Evolutionary conservation across 2,329 filamentous ascomycete genomes (phyloP), one percentile per base, ranked within the genome.

Genomic region (Aureobasidium sp.): DNA sequence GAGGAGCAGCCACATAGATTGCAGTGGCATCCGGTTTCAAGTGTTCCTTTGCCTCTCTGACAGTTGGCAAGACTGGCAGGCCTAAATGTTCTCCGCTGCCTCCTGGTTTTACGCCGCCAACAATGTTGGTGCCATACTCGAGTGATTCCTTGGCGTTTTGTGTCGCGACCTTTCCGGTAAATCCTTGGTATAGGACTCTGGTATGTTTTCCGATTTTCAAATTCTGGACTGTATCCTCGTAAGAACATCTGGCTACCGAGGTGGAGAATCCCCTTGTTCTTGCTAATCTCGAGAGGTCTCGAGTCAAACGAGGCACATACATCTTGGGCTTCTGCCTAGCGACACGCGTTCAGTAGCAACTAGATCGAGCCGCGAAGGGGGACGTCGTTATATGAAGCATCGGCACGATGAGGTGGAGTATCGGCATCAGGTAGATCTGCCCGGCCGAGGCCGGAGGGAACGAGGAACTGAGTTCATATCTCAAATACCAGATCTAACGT

Each of bases 121-220:
- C 87, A 63, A 93, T 86, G 42, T 90, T 88, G 41, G 89, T 92
- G 13, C 89, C 89, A 82, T 88, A 93, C 72, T 80, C 84, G 63
- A 92, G 76, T 11, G 88, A 90, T 71, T 91, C 87, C 72, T 84
- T 83, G 34, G 88, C 89, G 74, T 93, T 91, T 66, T 83, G 83
- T 2, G 89, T 92, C 11, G 89, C 88, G 74, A 84, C 77, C 66
- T 77, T 77, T 74, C 86, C 86, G 25, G 86, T 89, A 72, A 89
- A 89, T 1, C 86, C 86, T 69, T 89, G 86, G 68, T 87, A 89
- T 61, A 89, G 81, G 62, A 89, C 86, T 54, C 80, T 78, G 0
- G 86, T 89, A 69, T 88, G 80, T 30, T 79, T 77, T 16, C 85
- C 85, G 66, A 89, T 88, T 66, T 81, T 86, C 63, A 89, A 76